These are phyloP conservation scores for Argentina anserina DNA, from an alignment of 306 rosid genomes.

Conservation along the genomic window DNA sequence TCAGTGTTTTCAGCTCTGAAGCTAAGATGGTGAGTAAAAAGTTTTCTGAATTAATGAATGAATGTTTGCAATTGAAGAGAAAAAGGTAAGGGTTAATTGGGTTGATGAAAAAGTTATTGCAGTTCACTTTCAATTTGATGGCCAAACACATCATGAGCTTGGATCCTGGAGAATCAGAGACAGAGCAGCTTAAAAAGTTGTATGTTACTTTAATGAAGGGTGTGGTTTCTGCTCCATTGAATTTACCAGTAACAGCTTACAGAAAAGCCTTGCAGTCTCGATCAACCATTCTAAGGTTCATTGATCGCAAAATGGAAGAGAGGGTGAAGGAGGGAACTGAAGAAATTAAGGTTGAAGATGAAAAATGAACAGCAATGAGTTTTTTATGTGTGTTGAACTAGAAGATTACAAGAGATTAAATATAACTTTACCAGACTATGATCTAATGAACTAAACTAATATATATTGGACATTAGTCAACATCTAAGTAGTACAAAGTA, in stretches of 20 bases:
- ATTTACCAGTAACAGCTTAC: slow-evolving; percentile 90
- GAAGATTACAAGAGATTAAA: too few relatives aligned
- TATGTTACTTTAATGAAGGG: slow-evolving; percentile 96
- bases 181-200: slow-evolving; percentile 76
- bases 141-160: slow-evolving; percentile 88
- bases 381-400: too few relatives aligned
- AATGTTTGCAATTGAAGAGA: slow-evolving; percentile 12
- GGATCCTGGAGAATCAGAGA: slow-evolving; percentile 79
- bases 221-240: slow-evolving; percentile 79
- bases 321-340: slow-evolving; percentile 37
- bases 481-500: too few relatives aligned
- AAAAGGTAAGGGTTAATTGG: background rate
- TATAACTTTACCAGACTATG: too few relatives aligned
- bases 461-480: too few relatives aligned
- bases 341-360: too few relatives aligned
- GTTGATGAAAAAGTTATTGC: slow-evolving; percentile 28
- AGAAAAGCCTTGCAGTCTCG: slow-evolving; percentile 87
- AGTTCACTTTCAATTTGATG: slow-evolving; percentile 96
- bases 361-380: too few relatives aligned
- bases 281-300: slow-evolving; percentile 70
- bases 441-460: too few relatives aligned
- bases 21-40: slow-evolving; percentile 62
- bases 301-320: slow-evolving; percentile 72
- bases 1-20: slow-evolving; percentile 76
- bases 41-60: background rate